Percentiles rank a stretch among this genome's conserved stretches.
phyloP scores from a whole-genome alignment of 148 eudicot species.

The Chenopodium quinoa region DNA sequence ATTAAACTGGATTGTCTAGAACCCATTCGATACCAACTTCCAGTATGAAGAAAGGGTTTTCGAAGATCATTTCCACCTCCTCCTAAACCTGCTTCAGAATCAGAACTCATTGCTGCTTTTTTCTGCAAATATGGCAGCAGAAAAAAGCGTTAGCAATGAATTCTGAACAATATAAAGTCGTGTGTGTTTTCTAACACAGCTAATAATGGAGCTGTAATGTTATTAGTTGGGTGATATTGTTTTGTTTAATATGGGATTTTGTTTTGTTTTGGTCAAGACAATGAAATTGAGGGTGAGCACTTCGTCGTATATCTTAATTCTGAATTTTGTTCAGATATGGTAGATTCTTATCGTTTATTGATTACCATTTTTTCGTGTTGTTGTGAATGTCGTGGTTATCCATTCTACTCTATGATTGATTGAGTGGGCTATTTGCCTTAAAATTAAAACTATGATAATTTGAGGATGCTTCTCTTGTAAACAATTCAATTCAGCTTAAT shows the following conservation, averaged over 20 bases:
- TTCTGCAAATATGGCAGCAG: no score
- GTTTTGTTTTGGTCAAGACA: background rate
- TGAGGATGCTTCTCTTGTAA: no score
- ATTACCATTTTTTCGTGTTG: background rate
- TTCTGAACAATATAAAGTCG: no score
- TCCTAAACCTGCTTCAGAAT: conserved; percentile 45
- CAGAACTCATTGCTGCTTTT: conserved; percentile 54
- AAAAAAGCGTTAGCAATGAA: no score
- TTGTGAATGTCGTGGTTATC: no score
- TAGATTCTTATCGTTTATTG: conserved; percentile 3
- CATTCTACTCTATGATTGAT: no score
- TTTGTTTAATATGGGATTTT: background rate
- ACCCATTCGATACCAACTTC: conserved; percentile 97
- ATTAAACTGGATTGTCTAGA: conserved; percentile 83
- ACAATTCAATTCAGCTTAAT: no score
- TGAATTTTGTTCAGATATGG: background rate
- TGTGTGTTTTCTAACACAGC: background rate
- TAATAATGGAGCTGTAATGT: background rate
- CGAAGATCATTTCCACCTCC: conserved; percentile 50
- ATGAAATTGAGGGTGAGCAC: conserved; percentile 7
- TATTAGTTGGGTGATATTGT: background rate
- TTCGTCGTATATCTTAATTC: background rate
- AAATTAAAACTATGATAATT: no score
- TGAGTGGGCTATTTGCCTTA: no score
- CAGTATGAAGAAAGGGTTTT: conserved; percentile 91